phyloP scores from a whole-genome alignment of 768 basidiomycete species.

The Imleria badia region DNA sequence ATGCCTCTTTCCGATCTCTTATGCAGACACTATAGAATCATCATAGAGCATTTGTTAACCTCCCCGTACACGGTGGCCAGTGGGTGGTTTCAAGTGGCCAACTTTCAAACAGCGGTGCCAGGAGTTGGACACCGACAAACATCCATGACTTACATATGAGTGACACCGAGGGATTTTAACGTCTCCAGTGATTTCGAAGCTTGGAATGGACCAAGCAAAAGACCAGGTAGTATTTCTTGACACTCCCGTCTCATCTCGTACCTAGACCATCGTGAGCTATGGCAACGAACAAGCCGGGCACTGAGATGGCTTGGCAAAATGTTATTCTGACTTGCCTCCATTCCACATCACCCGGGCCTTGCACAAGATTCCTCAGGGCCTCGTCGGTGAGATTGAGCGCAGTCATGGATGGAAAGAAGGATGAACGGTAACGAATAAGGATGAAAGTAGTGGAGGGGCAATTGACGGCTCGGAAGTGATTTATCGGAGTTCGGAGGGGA shows the following conservation, averaged over 20 bases:
- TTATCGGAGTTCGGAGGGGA: constrained; percentile 29
- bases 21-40: constrained; percentile 68
- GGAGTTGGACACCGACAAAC: background rate
- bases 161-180: constrained; percentile 63
- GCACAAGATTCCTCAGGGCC: constrained; percentile 59
- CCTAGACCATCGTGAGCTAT: constrained; percentile 37
- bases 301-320: background rate
- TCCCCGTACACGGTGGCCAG: background rate
- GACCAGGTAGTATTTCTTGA: constrained; percentile 84
- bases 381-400: constrained; percentile 35
- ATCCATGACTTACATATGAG: constrained; percentile 65
- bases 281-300: background rate
- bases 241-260: constrained; percentile 97
- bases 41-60: background rate
- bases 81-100: background rate
- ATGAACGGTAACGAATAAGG: background rate
- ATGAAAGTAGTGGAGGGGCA: no score
- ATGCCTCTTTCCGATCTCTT: constrained; percentile 85
- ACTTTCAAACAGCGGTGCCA: background rate
- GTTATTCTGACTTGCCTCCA: constrained; percentile 58
- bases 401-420: constrained; percentile 11
- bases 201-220: constrained; percentile 84
- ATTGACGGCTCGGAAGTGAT: constrained; percentile 17
- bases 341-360: constrained; percentile 80
- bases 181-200: constrained; percentile 80